Evolutionary conservation across 306 rosid genomes (phyloP).

Genomic region (Begonia loranthoides): DNA sequence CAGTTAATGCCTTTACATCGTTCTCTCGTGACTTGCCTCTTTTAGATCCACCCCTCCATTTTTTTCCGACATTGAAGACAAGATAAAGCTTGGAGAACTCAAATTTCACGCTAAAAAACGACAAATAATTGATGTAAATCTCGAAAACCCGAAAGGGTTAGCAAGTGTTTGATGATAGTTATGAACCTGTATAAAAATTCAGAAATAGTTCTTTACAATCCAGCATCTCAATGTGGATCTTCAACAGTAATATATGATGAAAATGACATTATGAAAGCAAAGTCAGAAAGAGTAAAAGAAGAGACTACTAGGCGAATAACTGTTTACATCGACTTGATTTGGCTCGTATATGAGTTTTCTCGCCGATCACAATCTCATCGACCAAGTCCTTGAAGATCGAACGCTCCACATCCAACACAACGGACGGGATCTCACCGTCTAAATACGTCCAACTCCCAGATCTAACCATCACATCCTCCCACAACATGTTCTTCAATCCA

Average conservation of each 20-base stretch:
- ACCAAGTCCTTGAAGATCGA: conserved; percentile 70
- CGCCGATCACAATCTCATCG: conserved; percentile 60
- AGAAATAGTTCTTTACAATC: no score
- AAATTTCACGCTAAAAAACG: no score
- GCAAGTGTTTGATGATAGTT: no score
- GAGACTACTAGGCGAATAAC: conserved; percentile 14
- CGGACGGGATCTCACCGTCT: conserved; percentile 40
- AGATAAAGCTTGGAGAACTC: no score
- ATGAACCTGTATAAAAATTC: no score
- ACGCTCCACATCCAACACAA: conserved; percentile 66
- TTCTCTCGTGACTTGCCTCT: no score
- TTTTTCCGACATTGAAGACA: no score
- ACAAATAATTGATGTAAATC: no score
- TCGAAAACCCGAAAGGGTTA: no score
- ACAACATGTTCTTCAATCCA: conserved; percentile 29
- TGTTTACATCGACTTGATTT: conserved; percentile 53
- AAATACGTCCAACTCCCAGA: conserved; percentile 64
- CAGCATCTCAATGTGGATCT: background rate
- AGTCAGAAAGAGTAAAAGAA: conserved; percentile 1
- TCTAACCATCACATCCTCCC: conserved; percentile 54
- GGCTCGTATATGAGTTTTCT: conserved; percentile 40
- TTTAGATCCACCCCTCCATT: no score
- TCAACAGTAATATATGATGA: background rate
- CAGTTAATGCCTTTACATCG: no score
- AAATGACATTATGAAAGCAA: no score